Evolutionary conservation across 306 rosid species (phyloP), one percentile per base, ranked within the genome.

Genomic region (Casuarina cunninghamiana): DNA sequence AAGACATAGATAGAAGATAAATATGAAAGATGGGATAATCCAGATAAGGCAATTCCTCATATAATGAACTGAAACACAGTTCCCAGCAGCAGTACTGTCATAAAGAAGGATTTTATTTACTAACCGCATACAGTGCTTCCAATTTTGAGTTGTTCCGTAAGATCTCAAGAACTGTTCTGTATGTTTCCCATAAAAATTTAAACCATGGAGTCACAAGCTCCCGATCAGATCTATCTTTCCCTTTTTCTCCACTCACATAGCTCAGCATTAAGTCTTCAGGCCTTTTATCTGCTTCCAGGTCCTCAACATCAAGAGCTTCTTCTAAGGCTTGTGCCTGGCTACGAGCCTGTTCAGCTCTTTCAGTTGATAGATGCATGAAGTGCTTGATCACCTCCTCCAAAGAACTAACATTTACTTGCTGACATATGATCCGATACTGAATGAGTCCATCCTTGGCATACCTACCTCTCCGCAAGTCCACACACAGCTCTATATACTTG

Each of bases 201-300:
- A 96, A 96, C 99, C 99, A 96, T 1, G 98, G 99, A 9, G 99
- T 96, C 16, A 96, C 99, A 73, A 90, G 87, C 78, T 96, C 99
- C 45, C 98, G 84, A 58, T 96, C 99, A 55, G 99, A 96, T 75
- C 99, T 81, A 46, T 96, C 98, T 55, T 90, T 96, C 53, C 99
- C 99, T 73, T 96, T 96, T 83, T 96, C 99, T 0, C 99, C 99
- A 69, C 99, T 96, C 75, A 96, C 99, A 75, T 88, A 93, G 75
- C 98, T 93, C 1, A 96, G 87, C 99, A 96, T 96, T 61, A 96
- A 80, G 74, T 96, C 99, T 78, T 96, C 99, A 0, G 99, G 99
- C 83, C 97, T 93, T 81, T 93, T 90, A 80, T 96, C 99, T 0
- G 98, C 99, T 88, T 96, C 99, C 13, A 96, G 86, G 78, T 96